These are phyloP conservation scores for Venturia aucupariae DNA, from an alignment of 2,329 filamentous ascomycete species.

Conservation along the genomic window DNA sequence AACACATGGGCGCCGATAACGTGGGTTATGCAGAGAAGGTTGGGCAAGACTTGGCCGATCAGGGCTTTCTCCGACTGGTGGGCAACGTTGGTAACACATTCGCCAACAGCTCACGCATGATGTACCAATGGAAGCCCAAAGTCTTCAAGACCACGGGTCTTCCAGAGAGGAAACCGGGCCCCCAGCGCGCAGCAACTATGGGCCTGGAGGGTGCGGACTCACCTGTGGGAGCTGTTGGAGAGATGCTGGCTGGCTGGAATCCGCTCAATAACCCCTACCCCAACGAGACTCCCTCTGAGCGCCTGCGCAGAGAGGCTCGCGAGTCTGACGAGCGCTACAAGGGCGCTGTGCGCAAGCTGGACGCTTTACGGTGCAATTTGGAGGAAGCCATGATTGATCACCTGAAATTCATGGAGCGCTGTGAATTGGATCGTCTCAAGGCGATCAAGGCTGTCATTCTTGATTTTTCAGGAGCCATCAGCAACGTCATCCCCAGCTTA, in stretches of 20 bases:
- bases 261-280: constrained; percentile 80
- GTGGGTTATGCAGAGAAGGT: constrained; percentile 89
- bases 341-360: constrained; percentile 71
- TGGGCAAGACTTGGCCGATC: constrained; percentile 80
- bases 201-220: constrained; percentile 56
- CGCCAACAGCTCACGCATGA: constrained; percentile 94
- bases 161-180: constrained; percentile 71
- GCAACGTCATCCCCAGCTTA: constrained; percentile 93
- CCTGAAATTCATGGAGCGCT: constrained; percentile 92
- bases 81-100: constrained; percentile 94
- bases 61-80: constrained; percentile 80
- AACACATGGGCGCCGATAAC: constrained; percentile 72
- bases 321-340: constrained; percentile 96
- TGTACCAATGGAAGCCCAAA: constrained; percentile 93
- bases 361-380: constrained; percentile 84
- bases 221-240: constrained; percentile 73
- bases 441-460: constrained; percentile 97
- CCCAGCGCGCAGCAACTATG: constrained; percentile 63
- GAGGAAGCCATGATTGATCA: constrained; percentile 92
- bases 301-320: constrained; percentile 74
- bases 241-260: constrained; percentile 89
- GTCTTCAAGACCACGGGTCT: constrained; percentile 81
- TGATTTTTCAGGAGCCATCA: constrained; percentile 93
- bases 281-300: constrained; percentile 86
- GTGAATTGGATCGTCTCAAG: constrained; percentile 90